Evolutionary conservation across 805 yeast genomes (phyloP).

Genomic region (Candida saitoana): DNA sequence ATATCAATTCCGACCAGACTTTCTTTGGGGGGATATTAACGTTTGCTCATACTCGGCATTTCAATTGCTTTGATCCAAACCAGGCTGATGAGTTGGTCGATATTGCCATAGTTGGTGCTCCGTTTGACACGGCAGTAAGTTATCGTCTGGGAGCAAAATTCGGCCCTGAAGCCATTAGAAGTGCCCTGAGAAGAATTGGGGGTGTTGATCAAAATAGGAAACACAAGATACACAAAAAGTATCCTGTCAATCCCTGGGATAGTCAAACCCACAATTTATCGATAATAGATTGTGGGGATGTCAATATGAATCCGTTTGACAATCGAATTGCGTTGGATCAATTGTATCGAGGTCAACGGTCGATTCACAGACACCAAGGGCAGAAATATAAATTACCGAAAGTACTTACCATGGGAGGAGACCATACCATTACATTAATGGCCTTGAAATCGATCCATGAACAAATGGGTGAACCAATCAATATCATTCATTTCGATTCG

Average conservation of each 20-base stretch:
- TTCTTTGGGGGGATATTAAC: slow-evolving; percentile 51
- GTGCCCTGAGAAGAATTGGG: slow-evolving; percentile 40
- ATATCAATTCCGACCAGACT: slow-evolving; percentile 15
- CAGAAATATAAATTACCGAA: slow-evolving; percentile 16
- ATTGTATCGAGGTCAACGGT: slow-evolving; percentile 53
- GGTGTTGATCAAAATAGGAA: slow-evolving; percentile 24
- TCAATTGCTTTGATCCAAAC: slow-evolving; percentile 44
- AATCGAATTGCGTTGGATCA: slow-evolving; percentile 60
- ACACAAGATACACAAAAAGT: slow-evolving; percentile 32
- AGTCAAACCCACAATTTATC: slow-evolving; percentile 36
- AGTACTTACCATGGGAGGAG: slow-evolving; percentile 57
- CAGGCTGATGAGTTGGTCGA: slow-evolving; percentile 24
- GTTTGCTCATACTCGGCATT: slow-evolving; percentile 47
- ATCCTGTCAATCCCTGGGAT: slow-evolving; percentile 51
- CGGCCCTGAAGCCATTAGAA: slow-evolving; percentile 53
- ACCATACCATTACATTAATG: slow-evolving; percentile 54
- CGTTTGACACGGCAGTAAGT: slow-evolving; percentile 55
- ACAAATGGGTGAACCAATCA: slow-evolving; percentile 37
- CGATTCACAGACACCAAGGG: slow-evolving; percentile 27
- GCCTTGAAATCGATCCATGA: slow-evolving; percentile 50
- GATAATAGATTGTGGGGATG: slow-evolving; percentile 64
- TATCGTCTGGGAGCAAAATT: slow-evolving; percentile 57
- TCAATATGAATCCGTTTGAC: slow-evolving; percentile 66
- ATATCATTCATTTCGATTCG: slow-evolving; percentile 62
- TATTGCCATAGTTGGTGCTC: slow-evolving; percentile 57